These are phyloP conservation scores for Mycena latifolia DNA, from an alignment of 768 basidiomycete genomes.

Conservation along the genomic window DNA sequence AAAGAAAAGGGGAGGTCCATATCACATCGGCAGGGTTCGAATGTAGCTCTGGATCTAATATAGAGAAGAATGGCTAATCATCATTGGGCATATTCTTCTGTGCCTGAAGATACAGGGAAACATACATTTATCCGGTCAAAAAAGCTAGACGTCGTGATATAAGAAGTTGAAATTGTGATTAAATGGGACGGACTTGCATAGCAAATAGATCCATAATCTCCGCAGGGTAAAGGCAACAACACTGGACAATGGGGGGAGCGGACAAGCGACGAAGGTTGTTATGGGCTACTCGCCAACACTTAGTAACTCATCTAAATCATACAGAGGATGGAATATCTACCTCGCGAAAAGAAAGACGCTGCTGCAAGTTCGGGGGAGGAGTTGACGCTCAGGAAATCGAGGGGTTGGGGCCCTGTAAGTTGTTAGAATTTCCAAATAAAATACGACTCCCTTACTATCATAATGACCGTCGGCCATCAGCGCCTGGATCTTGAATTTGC, in stretches of 20 bases:
- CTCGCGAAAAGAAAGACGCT: constrained; percentile 48
- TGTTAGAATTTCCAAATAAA: too few species aligned
- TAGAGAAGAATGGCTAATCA: constrained; percentile 65
- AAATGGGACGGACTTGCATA: constrained; percentile 52
- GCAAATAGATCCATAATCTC: constrained; percentile 65
- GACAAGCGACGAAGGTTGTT: constrained; percentile 37
- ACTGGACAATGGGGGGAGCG: constrained; percentile 60
- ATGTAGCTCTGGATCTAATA: constrained; percentile 69
- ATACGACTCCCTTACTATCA: too few species aligned
- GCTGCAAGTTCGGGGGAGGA: constrained; percentile 53
- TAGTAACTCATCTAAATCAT: constrained; percentile 21
- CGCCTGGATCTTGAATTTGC: constrained; percentile 55
- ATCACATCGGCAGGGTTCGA: constrained; percentile 62
- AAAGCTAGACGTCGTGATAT: constrained; percentile 51
- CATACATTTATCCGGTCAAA: constrained; percentile 62
- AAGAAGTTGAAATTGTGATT: background rate
- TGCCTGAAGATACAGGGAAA: constrained; percentile 45
- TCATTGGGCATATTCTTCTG: constrained; percentile 42
- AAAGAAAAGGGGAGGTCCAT: constrained; percentile 68
- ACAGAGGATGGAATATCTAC: constrained; percentile 40
- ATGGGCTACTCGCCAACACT: constrained; percentile 26
- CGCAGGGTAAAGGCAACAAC: constrained; percentile 61
- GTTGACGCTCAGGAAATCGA: constrained; percentile 39
- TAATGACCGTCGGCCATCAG: constrained; percentile 53
- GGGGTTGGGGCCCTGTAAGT: constrained; percentile 9